phyloP scores from a whole-genome alignment of 176 grass and related monocot species.

The Metroxylon sagu region DNA sequence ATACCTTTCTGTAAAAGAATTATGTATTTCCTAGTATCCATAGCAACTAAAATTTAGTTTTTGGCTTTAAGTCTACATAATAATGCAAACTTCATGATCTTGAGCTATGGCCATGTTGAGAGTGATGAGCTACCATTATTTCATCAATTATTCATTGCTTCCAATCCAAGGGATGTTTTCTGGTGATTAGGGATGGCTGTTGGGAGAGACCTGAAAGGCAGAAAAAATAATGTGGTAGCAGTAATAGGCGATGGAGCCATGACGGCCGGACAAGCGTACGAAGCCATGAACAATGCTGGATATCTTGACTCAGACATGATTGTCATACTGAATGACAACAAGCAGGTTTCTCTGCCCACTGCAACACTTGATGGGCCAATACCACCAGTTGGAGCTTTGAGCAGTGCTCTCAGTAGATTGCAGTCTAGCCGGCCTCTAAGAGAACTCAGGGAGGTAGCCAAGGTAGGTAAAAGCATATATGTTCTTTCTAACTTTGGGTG shows the following conservation, averaged over 20 bases:
- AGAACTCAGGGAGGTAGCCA: slow-evolving; percentile 97
- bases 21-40: too few relatives aligned
- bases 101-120: too few relatives aligned
- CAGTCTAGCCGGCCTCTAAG: slow-evolving; percentile 88
- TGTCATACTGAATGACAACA: slow-evolving; percentile 98
- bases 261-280: slow-evolving; percentile 97
- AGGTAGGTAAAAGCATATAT: slow-evolving; percentile 35
- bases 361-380: slow-evolving; percentile 89
- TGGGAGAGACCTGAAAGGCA: slow-evolving; percentile 79
- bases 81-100: too few relatives aligned
- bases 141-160: too few relatives aligned
- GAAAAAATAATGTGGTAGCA: slow-evolving; percentile 83
- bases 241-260: slow-evolving; percentile 97
- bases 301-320: slow-evolving; percentile 99
- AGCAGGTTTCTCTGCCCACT: slow-evolving; percentile 95
- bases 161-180: neutral
- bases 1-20: slow-evolving; percentile 6
- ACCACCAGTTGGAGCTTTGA: slow-evolving; percentile 84
- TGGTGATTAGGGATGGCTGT: slow-evolving; percentile 61
- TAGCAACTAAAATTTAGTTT: too few relatives aligned
- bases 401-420: slow-evolving; percentile 78
- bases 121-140: too few relatives aligned
- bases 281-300: slow-evolving; percentile 97
- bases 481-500: too few relatives aligned
- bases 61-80: too few relatives aligned